phyloP scores from a whole-genome alignment of 192 early-diverging fungal species.

The Haplosporangium gracile region DNA sequence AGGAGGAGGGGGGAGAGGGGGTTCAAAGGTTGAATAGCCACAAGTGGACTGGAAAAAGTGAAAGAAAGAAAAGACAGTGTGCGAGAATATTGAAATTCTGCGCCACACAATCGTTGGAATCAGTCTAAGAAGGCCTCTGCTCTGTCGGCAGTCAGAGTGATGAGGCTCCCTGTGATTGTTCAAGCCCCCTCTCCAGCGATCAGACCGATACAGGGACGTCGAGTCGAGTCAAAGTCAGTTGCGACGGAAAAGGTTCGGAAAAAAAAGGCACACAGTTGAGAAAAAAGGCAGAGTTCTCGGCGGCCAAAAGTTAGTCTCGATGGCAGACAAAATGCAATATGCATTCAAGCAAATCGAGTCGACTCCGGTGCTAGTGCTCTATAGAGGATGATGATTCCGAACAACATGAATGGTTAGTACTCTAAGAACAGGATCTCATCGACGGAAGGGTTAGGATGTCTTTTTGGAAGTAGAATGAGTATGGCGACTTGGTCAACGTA shows the following conservation, averaged over 20 bases:
- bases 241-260: background rate
- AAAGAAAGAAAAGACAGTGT: background rate
- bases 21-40: background rate
- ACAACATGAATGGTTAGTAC: background rate
- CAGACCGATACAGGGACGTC: background rate
- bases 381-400: background rate
- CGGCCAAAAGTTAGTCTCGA: background rate
- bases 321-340: background rate
- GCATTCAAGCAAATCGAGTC: background rate
- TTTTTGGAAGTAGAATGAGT: background rate
- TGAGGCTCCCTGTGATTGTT: conserved; percentile 11
- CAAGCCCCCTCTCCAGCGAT: conserved; percentile 1
- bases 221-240: background rate
- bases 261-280: background rate
- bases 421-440: background rate
- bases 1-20: background rate
- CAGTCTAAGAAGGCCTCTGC: conserved; percentile 3
- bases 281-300: background rate
- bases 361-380: background rate
- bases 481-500: too few species aligned
- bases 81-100: background rate
- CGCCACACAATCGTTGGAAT: background rate
- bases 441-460: background rate
- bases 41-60: background rate
- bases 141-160: conserved; percentile 23